phyloP scores from a whole-genome alignment of 2,329 filamentous ascomycete genomes.

The Penicillium crustosum region DNA sequence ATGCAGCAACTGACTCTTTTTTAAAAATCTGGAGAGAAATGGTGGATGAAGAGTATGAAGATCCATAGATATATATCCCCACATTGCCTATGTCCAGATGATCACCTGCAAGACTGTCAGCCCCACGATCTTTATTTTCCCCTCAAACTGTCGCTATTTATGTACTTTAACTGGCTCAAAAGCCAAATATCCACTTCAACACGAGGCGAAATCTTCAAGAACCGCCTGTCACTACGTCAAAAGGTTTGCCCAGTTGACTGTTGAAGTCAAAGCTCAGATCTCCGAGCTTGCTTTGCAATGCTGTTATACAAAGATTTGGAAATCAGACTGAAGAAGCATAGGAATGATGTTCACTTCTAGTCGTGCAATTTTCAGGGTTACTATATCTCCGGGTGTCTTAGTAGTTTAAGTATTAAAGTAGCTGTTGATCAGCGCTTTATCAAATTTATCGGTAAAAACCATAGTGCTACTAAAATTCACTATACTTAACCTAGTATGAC shows the following conservation, averaged over 20 bases:
- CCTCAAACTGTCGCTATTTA: not conserved
- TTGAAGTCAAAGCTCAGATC: not conserved
- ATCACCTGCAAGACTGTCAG: not conserved
- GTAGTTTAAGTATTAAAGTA: not conserved
- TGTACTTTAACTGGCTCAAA: not conserved
- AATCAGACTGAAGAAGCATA: not conserved
- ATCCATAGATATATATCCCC: constrained; percentile 6
- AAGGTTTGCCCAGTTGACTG: not conserved
- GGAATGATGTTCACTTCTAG: not conserved
- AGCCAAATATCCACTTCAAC: not conserved
- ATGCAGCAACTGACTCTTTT: no score
- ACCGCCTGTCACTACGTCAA: not conserved
- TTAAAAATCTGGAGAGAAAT: not conserved
- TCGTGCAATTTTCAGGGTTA: not conserved
- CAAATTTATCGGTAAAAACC: no score
- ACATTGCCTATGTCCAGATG: not conserved
- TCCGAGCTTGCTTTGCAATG: not conserved
- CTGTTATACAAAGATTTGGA: not conserved
- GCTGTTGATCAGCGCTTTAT: not conserved
- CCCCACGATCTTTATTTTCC: not conserved
- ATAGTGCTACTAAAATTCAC: no score
- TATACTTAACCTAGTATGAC: no score
- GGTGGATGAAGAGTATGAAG: not conserved
- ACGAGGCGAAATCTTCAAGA: not conserved
- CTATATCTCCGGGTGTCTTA: not conserved